phyloP scores from a whole-genome alignment of 805 yeast genomes.

The Debaryomyces tyrocola region DNA sequence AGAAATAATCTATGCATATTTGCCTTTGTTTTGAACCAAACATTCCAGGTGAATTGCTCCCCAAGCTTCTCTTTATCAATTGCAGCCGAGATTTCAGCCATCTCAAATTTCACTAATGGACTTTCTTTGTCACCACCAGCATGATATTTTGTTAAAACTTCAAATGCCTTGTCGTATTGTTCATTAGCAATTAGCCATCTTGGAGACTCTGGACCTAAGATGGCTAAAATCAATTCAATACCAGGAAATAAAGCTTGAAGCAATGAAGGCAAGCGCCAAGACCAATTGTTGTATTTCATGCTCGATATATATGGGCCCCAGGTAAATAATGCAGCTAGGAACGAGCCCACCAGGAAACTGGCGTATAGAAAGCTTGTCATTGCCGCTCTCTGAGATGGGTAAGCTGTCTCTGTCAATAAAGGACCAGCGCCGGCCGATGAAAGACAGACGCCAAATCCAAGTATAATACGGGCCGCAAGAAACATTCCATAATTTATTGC shows the following conservation, averaged over 20 bases:
- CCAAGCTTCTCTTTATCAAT: background rate
- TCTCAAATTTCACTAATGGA: slow-evolving; percentile 1
- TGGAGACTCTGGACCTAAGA: slow-evolving; percentile 44
- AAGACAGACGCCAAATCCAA: slow-evolving; percentile 34
- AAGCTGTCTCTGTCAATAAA: slow-evolving; percentile 55
- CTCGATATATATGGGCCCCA: slow-evolving; percentile 26
- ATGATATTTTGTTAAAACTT: slow-evolving; percentile 18
- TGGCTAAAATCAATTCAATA: slow-evolving; percentile 10
- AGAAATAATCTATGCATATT: background rate
- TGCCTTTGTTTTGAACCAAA: background rate
- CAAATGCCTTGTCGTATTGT: slow-evolving; percentile 27
- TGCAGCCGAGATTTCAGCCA: background rate
- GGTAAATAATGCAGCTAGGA: slow-evolving; percentile 34
- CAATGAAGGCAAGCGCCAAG: slow-evolving; percentile 12
- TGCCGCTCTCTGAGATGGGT: slow-evolving; percentile 50
- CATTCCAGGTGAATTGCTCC: background rate
- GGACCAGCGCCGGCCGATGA: slow-evolving; percentile 57
- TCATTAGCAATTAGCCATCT: slow-evolving; percentile 41
- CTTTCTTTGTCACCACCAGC: slow-evolving; percentile 25
- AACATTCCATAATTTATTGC: slow-evolving; percentile 37
- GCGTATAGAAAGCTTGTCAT: slow-evolving; percentile 41
- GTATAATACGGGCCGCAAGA: slow-evolving; percentile 52
- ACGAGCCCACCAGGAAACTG: slow-evolving; percentile 54
- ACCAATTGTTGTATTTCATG: slow-evolving; percentile 17
- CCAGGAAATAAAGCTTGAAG: background rate